phyloP scores from a whole-genome alignment of 805 yeast species.

The Cyberlindnera petersonii region DNA sequence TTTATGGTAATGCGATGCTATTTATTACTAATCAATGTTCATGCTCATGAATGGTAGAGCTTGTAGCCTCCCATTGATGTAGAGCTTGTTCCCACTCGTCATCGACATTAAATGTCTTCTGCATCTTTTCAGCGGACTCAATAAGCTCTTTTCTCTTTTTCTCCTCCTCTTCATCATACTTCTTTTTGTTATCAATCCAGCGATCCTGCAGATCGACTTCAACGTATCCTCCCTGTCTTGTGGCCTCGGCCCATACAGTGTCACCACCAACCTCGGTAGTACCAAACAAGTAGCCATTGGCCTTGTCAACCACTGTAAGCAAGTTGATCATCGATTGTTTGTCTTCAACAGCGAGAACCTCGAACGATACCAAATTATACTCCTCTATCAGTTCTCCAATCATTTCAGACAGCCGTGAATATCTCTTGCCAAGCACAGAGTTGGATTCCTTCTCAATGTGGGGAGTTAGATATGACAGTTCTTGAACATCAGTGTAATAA shows the following conservation, averaged over 20 bases:
- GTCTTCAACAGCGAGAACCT: slow-evolving; percentile 87
- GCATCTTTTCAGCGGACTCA: slow-evolving; percentile 38
- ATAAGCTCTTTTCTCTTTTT: slow-evolving; percentile 40
- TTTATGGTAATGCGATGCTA: no score
- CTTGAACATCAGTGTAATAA: slow-evolving; percentile 90
- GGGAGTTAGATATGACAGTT: slow-evolving; percentile 65
- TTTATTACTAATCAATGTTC: no score
- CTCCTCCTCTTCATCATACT: slow-evolving; percentile 63
- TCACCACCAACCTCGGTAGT: slow-evolving; percentile 96
- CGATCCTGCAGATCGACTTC: slow-evolving; percentile 81
- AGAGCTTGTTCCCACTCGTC: slow-evolving; percentile 70
- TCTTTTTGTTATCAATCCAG: slow-evolving; percentile 84
- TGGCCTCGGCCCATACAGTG: slow-evolving; percentile 94
- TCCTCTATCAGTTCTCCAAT: slow-evolving; percentile 84
- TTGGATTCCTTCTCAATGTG: slow-evolving; percentile 68
- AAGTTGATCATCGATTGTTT: slow-evolving; percentile 86
- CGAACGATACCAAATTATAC: slow-evolving; percentile 81
- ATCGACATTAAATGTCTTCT: slow-evolving; percentile 49
- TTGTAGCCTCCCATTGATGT: slow-evolving; percentile 52
- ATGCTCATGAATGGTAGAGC: slow-evolving; percentile 18
- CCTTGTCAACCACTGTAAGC: slow-evolving; percentile 75
- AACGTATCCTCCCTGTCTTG: slow-evolving; percentile 66
- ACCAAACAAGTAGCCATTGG: slow-evolving; percentile 92
- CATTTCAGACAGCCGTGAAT: slow-evolving; percentile 64
- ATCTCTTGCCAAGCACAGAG: slow-evolving; percentile 55